Evolutionary conservation across 495 filamentous ascomycete genomes (phyloP).

Genomic region (Penicillium egyptiacum): DNA sequence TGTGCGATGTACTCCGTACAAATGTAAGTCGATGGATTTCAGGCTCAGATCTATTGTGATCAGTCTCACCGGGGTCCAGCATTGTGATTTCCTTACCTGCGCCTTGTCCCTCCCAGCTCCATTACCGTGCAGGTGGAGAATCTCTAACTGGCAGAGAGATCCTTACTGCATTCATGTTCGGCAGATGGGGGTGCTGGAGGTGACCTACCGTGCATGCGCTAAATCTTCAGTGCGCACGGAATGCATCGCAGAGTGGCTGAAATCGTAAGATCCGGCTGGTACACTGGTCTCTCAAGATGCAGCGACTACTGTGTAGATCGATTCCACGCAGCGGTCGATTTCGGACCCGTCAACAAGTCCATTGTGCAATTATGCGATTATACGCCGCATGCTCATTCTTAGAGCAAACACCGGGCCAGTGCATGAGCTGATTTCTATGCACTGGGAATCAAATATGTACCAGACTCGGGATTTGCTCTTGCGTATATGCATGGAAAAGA

Average conservation of each 20-base stretch:
- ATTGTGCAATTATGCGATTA: slow-evolving; percentile 13
- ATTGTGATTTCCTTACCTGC: background rate
- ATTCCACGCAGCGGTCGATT: slow-evolving; percentile 24
- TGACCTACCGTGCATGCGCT: slow-evolving; percentile 35
- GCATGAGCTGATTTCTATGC: background rate
- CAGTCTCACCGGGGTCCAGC: background rate
- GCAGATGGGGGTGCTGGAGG: slow-evolving; percentile 23
- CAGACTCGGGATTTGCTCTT: slow-evolving; percentile 1
- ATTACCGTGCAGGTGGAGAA: slow-evolving; percentile 2
- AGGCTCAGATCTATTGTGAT: background rate
- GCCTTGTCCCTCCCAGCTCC: background rate
- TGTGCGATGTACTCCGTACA: background rate
- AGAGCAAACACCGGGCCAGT: background rate
- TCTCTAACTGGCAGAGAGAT: slow-evolving; percentile 1
- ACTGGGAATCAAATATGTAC: background rate
- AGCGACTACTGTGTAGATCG: slow-evolving; percentile 29
- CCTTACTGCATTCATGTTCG: slow-evolving; percentile 14
- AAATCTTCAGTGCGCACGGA: slow-evolving; percentile 27
- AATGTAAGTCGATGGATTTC: background rate
- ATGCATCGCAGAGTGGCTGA: slow-evolving; percentile 32
- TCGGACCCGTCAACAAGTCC: slow-evolving; percentile 21
- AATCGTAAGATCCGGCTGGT: slow-evolving; percentile 27
- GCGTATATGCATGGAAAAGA: slow-evolving; percentile 16
- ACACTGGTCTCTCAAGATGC: slow-evolving; percentile 15
- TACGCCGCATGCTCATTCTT: background rate